These are phyloP conservation scores for Kodamaea neixiangensis DNA, from an alignment of 805 yeast genomes.

Conservation along the genomic window DNA sequence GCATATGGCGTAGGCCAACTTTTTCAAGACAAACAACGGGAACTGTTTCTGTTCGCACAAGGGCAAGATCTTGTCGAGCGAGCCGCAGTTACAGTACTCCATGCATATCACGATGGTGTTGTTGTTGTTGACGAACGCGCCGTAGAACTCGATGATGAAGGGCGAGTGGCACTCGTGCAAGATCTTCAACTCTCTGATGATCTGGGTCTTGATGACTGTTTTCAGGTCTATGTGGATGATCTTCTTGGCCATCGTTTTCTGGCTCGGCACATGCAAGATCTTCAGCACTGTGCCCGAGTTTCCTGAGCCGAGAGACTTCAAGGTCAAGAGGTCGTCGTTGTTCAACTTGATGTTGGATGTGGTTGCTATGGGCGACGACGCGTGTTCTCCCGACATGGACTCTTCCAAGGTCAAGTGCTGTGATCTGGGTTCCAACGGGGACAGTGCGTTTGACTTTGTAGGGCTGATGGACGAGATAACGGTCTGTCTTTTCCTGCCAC, in stretches of 20 bases:
- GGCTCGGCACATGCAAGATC: slow-evolving; percentile 85
- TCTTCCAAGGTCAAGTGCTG: slow-evolving; percentile 8
- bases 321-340: slow-evolving; percentile 66
- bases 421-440: slow-evolving; percentile 16
- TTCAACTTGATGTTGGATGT: slow-evolving; percentile 32
- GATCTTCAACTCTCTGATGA: slow-evolving; percentile 83
- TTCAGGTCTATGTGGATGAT: slow-evolving; percentile 84
- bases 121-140: slow-evolving; percentile 69
- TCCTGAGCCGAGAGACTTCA: slow-evolving; percentile 86
- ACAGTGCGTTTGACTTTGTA: slow-evolving; percentile 30
- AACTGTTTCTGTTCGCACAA: slow-evolving; percentile 39
- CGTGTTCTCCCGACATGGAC: slow-evolving; percentile 11
- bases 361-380: slow-evolving; percentile 35
- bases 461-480: slow-evolving; percentile 46
- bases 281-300: slow-evolving; percentile 92
- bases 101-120: slow-evolving; percentile 85
- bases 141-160: slow-evolving; percentile 85
- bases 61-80: slow-evolving; percentile 77
- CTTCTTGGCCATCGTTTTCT: slow-evolving; percentile 87
- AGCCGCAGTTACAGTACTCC: slow-evolving; percentile 96
- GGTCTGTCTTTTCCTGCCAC: slow-evolving; percentile 38
- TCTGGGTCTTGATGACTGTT: slow-evolving; percentile 75
- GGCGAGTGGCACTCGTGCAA: slow-evolving; percentile 87
- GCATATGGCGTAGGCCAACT: slow-evolving; percentile 73
- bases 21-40: slow-evolving; percentile 68